These are phyloP conservation scores for Cadophora sp. DNA, from an alignment of 2,329 filamentous ascomycete species.

Conservation along the genomic window DNA sequence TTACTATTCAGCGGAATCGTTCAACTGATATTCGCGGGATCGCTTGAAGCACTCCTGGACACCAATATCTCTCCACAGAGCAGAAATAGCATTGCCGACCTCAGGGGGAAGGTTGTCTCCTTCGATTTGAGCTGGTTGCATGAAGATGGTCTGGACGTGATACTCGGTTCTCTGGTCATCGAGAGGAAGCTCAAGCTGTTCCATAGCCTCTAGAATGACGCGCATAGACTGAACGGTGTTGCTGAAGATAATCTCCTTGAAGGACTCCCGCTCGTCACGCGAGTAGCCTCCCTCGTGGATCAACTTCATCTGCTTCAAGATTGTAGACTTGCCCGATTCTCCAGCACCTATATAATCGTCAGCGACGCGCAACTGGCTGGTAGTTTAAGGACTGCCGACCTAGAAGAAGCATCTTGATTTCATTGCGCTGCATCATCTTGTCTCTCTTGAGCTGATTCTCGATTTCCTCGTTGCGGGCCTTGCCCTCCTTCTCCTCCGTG, in stretches of 20 bases:
- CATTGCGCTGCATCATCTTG: slow-evolving; percentile 98
- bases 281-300: slow-evolving; percentile 99
- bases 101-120: slow-evolving; percentile 82
- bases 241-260: slow-evolving; percentile 94
- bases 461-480: slow-evolving; percentile 99
- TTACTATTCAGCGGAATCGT: slow-evolving; percentile 95
- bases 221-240: slow-evolving; percentile 95
- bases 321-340: slow-evolving; percentile 96
- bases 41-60: slow-evolving; percentile 90
- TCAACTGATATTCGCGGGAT: slow-evolving; percentile 85
- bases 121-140: slow-evolving; percentile 65
- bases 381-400: slow-evolving; percentile 66
- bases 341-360: slow-evolving; percentile 62
- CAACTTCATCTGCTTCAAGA: slow-evolving; percentile 98
- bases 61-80: slow-evolving; percentile 82
- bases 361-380: not conserved
- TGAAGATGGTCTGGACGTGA: slow-evolving; percentile 48
- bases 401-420: slow-evolving; percentile 99
- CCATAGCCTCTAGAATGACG: slow-evolving; percentile 90
- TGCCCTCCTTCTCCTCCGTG: slow-evolving; percentile 99
- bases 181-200: slow-evolving; percentile 81
- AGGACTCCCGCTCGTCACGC: slow-evolving; percentile 92
- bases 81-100: slow-evolving; percentile 81
- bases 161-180: slow-evolving; percentile 60
- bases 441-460: slow-evolving; percentile 99